phyloP scores from a whole-genome alignment of 2,329 filamentous ascomycete species.

The Helminthosporium solani region DNA sequence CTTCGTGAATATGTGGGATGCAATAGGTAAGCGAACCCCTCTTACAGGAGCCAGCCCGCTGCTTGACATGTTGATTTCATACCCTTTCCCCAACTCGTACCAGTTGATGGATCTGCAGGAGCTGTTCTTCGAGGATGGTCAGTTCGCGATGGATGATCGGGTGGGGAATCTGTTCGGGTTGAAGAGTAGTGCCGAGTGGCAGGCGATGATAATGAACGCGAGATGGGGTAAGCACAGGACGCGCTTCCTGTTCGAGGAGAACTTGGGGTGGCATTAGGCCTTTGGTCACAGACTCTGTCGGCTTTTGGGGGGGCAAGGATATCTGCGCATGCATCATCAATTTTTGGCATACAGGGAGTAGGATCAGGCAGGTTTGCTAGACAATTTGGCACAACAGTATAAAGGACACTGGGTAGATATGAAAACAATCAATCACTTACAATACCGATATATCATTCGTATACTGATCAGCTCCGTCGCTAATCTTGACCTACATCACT shows the following conservation, averaged over 20 bases:
- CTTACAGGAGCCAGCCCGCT: background rate
- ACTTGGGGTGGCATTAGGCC: background rate
- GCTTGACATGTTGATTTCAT: conserved; percentile 4
- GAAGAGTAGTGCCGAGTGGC: conserved; percentile 4
- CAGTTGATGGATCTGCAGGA: background rate
- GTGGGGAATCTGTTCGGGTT: conserved; percentile 8
- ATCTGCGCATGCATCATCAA: too few species aligned
- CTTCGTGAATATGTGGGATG: conserved; percentile 1
- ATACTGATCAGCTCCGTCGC: too few species aligned
- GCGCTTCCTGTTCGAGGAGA: conserved; percentile 2
- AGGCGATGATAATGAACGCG: conserved; percentile 4
- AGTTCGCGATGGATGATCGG: background rate
- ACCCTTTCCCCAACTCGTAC: conserved; percentile 1
- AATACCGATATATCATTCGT: too few species aligned
- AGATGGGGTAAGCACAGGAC: conserved; percentile 1
- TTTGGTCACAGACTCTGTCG: too few species aligned
- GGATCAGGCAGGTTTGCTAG: too few species aligned
- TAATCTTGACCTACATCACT: too few species aligned
- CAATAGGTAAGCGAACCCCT: conserved; percentile 1
- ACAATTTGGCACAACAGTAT: too few species aligned
- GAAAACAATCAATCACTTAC: too few species aligned
- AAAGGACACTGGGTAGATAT: too few species aligned
- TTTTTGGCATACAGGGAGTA: too few species aligned
- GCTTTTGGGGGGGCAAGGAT: background rate
- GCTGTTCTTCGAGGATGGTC: background rate